Base-by-base conservation (phyloP, 2,329 filamentous ascomycete genomes). In the Hypocreales sp. region DNA sequence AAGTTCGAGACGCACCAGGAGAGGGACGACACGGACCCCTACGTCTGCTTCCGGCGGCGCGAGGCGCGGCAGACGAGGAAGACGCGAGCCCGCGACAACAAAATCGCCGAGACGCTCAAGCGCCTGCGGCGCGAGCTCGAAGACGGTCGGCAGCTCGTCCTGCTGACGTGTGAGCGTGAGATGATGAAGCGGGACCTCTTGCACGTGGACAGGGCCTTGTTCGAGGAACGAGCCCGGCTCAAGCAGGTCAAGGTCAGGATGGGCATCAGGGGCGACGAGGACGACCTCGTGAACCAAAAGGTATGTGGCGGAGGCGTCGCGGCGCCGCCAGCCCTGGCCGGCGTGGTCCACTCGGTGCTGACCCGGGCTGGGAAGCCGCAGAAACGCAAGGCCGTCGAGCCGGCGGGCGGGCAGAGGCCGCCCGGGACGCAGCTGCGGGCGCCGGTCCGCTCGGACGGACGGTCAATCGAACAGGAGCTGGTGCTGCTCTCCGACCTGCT, bases 1-100 rank as follows among this genome's bases (percentile, higher is more conserved):
- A 94, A 94, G 59, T 90, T 93, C 39, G 90, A 98, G 58, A 92
- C 77, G 25, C 83, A 90, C 36, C 79, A 83, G 47, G 87, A 95
- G 38, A 92, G 78, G 34, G 90, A 98, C 51, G 90, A 98, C 48
- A 73, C 81, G 42, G 90, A 98, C 55, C 90, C 90, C 26, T 98
- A 93, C 56, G 86, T 98, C 44, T 98, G 90, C 56, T 98, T 98
- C 69, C 74, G 90, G 48, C 75, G 90, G 41, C 80, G 90, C 37
- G 90, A 98, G 55, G 81, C 92, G 25, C 78, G 90, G 31, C 83
- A 92, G 50, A 87, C 84, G 26, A 79, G 90, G 42, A 98, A 95
- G 59, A 98, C 90, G 20, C 72, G 90, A 46, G 83, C 82, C 40
- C 75, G 90, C 45, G 90, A 98, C 59, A 82, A 82, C 20, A 87